These are phyloP conservation scores for Batkoa obscura DNA, from an alignment of 371 early-diverging fungal genomes.

Conservation along the genomic window DNA sequence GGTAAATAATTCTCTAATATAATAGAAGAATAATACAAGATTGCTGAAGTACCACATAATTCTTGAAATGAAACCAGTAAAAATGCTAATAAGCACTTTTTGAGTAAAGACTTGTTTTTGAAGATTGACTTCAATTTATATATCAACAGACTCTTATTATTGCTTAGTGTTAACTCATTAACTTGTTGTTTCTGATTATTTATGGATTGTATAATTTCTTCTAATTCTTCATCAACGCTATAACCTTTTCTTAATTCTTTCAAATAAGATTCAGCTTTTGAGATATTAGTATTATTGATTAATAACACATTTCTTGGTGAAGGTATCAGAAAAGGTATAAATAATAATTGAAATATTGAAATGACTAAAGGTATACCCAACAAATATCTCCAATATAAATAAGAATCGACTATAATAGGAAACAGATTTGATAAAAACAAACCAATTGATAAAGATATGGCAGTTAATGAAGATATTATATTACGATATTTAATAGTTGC, in stretches of 20 bases:
- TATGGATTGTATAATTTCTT: slow-evolving; percentile 4
- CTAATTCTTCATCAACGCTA: not conserved
- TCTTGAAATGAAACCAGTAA: slow-evolving; percentile 54
- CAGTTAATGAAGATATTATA: slow-evolving; percentile 34
- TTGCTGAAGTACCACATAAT: slow-evolving; percentile 38
- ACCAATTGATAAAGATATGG: slow-evolving; percentile 18
- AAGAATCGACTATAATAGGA: slow-evolving; percentile 11
- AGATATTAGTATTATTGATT: no score
- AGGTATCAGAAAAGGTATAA: not conserved
- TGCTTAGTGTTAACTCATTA: slow-evolving; percentile 14
- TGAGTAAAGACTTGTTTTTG: not conserved
- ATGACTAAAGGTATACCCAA: slow-evolving; percentile 29
- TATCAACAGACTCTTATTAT: not conserved
- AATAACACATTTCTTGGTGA: not conserved
- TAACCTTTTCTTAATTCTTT: not conserved
- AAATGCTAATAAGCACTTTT: slow-evolving; percentile 12
- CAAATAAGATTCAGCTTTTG: no score
- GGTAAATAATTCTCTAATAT: slow-evolving; percentile 32
- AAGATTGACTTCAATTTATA: no score
- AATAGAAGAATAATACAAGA: slow-evolving; percentile 27
- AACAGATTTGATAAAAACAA: slow-evolving; percentile 25
- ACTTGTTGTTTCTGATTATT: slow-evolving; percentile 32
- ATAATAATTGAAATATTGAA: not conserved
- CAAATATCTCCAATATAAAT: slow-evolving; percentile 30
- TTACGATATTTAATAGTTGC: slow-evolving; percentile 52